These are phyloP conservation scores for Arabidopsis suecica DNA, from an alignment of 345 rosid species.

Conservation along the genomic window DNA sequence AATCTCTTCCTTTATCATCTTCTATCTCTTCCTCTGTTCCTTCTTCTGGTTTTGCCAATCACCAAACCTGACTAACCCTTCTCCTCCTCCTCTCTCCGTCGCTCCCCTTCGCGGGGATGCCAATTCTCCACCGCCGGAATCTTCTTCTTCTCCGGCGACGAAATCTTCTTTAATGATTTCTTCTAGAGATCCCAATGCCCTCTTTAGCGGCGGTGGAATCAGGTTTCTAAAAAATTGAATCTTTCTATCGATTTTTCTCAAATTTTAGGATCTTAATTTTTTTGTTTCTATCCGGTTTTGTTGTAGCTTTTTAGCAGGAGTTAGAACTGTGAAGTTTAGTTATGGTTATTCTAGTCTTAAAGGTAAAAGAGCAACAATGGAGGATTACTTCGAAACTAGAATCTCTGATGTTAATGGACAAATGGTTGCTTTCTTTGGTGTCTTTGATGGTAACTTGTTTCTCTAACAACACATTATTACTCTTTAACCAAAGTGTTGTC, in stretches of 20 bases:
- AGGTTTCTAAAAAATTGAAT: constrained; percentile 52
- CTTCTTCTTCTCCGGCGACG: constrained; percentile 25
- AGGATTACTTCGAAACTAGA: constrained; percentile 94
- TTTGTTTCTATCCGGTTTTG: neutral
- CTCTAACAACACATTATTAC: neutral
- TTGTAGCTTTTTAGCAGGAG: constrained; percentile 42
- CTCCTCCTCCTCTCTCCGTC: constrained; percentile 13
- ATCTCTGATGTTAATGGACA: constrained; percentile 93
- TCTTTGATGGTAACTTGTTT: constrained; percentile 78
- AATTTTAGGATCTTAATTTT: constrained; percentile 37
- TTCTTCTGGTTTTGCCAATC: constrained; percentile 23
- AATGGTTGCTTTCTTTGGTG: constrained; percentile 97
- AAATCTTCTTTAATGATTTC: constrained; percentile 34
- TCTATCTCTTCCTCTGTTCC: constrained; percentile 13
- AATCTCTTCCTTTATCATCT: constrained; percentile 23
- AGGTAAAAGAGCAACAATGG: constrained; percentile 95
- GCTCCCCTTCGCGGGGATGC: constrained; percentile 48
- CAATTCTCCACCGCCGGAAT: constrained; percentile 9
- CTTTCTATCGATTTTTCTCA: neutral
- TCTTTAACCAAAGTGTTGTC: neutral
- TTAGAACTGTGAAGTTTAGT: constrained; percentile 82
- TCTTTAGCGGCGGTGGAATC: constrained; percentile 89
- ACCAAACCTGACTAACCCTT: constrained; percentile 45
- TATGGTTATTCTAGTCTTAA: constrained; percentile 96
- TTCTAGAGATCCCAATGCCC: constrained; percentile 59